Conservation (phyloP, 2,329 filamentous ascomycete species). For the Colletotrichum scovillei region DNA sequence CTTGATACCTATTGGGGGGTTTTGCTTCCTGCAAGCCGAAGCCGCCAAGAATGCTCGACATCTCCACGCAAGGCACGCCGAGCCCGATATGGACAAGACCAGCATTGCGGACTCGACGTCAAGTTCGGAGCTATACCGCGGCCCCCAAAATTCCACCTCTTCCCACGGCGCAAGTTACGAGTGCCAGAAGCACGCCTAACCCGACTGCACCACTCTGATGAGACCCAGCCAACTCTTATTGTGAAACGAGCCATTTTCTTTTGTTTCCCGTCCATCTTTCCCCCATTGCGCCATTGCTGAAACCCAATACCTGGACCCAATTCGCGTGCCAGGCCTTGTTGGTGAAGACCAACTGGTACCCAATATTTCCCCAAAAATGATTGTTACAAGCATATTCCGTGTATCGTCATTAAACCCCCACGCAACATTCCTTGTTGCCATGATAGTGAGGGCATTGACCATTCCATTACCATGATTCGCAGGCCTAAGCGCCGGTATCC, state of each 20-base stretch:
- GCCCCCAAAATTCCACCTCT: not conserved
- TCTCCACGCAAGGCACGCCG: not conserved
- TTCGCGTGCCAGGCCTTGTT: slow-evolving; percentile 26
- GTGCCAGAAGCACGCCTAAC: not conserved
- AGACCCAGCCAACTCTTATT: slow-evolving; percentile 28
- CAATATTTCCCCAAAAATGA: slow-evolving; percentile 11
- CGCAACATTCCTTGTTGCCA: slow-evolving; percentile 25
- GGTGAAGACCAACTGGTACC: slow-evolving; percentile 26
- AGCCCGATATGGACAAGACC: slow-evolving; percentile 11
- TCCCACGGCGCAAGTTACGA: not conserved
- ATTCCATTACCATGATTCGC: slow-evolving; percentile 3
- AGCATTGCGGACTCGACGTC: slow-evolving; percentile 11
- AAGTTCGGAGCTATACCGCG: not conserved
- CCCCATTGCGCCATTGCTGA: slow-evolving; percentile 35
- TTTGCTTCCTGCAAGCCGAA: not conserved
- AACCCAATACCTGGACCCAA: slow-evolving; percentile 21
- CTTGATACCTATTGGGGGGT: not conserved
- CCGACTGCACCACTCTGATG: not conserved
- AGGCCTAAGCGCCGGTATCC: slow-evolving; percentile 23
- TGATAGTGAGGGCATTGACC: slow-evolving; percentile 1
- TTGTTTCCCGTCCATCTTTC: slow-evolving; percentile 31
- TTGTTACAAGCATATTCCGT: slow-evolving; percentile 34
- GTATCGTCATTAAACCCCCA: slow-evolving; percentile 28
- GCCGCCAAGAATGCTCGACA: not conserved
- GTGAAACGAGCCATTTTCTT: slow-evolving; percentile 33